Evolutionary conservation across 2,329 filamentous ascomycete species (phyloP).

Genomic region (Cordyceps fumosorosea): DNA sequence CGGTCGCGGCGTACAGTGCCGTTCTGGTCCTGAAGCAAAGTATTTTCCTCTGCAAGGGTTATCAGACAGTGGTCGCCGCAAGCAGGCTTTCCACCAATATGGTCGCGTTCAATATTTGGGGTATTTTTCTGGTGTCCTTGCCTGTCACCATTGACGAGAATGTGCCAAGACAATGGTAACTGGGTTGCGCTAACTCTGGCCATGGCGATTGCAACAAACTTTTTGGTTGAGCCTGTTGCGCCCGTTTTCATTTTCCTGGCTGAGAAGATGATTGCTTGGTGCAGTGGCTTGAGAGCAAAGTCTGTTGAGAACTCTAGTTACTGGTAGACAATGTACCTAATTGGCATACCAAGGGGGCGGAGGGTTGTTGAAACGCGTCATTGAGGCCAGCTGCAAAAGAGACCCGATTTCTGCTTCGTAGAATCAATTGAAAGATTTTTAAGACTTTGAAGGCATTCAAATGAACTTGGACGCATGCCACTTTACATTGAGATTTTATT

Average conservation of each 20-base stretch:
- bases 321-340: no score
- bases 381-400: no score
- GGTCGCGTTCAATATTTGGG: conserved; percentile 16
- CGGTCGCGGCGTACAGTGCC: conserved; percentile 15
- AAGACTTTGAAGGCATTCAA: no score
- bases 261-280: background rate
- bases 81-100: conserved; percentile 17
- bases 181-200: conserved; percentile 16
- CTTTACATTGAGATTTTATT: no score
- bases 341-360: no score
- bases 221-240: conserved; percentile 16
- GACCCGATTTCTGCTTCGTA: no score
- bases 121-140: conserved; percentile 16
- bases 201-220: conserved; percentile 16
- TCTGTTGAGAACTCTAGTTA: background rate
- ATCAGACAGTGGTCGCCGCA: conserved; percentile 16
- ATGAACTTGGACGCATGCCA: no score
- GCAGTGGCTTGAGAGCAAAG: background rate
- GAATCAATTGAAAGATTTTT: no score
- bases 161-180: conserved; percentile 12
- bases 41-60: conserved; percentile 15
- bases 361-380: no score
- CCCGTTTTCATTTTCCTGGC: conserved; percentile 3
- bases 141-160: conserved; percentile 15
- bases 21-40: conserved; percentile 18